A percentile compares a stretch with the other conserved stretches of the same genome.
Evolutionary conservation across 2,329 filamentous ascomycete species (phyloP).

Genomic region (Amphichorda felina): DNA sequence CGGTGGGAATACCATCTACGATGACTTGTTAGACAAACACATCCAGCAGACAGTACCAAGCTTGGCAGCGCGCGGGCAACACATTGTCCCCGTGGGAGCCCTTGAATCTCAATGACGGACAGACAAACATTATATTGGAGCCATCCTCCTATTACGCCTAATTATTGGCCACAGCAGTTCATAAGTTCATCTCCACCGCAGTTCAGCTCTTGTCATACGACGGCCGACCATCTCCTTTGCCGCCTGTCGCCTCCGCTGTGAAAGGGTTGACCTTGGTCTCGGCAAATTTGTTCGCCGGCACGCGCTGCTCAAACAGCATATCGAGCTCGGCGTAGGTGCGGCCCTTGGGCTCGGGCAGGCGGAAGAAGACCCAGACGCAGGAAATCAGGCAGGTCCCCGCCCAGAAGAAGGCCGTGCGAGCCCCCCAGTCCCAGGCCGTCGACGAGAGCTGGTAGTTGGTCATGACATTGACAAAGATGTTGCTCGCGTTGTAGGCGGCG

Average conservation of each 20-base stretch:
- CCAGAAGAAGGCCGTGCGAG: constrained; percentile 34
- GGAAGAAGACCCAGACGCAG: constrained; percentile 34
- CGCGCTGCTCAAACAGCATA: constrained; percentile 24
- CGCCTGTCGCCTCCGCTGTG: neutral
- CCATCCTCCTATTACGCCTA: too few relatives aligned
- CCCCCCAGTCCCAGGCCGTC: constrained; percentile 34
- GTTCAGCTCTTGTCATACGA: constrained; percentile 1
- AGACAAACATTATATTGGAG: too few relatives aligned
- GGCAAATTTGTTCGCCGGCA: constrained; percentile 27
- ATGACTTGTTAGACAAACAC: constrained; percentile 26
- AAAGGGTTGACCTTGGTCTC: constrained; percentile 10
- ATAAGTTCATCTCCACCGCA: too few relatives aligned
- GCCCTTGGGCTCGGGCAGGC: constrained; percentile 41
- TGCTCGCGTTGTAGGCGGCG: constrained; percentile 27
- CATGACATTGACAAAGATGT: constrained; percentile 37
- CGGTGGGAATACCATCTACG: constrained; percentile 23
- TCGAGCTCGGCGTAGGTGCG: constrained; percentile 32
- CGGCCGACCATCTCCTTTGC: neutral
- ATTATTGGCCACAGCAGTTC: too few relatives aligned
- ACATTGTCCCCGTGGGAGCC: too few relatives aligned
- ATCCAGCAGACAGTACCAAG: constrained; percentile 20
- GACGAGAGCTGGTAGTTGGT: constrained; percentile 35
- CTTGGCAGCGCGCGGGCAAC: constrained; percentile 6
- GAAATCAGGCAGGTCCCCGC: constrained; percentile 34
- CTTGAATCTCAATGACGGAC: too few relatives aligned